Evolutionary conservation across 331 rosid species (phyloP), one percentile per base, ranked within the genome.

Genomic region (Acacia concinna): DNA sequence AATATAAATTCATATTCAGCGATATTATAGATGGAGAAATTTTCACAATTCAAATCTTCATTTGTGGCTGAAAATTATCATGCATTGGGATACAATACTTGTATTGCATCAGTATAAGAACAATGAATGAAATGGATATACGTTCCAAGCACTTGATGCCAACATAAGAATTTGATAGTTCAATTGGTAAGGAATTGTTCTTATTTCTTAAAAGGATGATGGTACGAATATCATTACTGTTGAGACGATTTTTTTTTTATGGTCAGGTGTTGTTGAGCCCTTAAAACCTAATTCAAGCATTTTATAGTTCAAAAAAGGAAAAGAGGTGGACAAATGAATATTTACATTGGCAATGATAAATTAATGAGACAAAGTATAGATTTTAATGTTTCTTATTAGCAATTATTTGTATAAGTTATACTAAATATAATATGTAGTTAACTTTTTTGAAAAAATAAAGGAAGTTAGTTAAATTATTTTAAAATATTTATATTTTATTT

Each of bases 141-240:
- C 12, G 11, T 27, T 64, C 73, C 52, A 71, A 76, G n/a, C n/a
- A n/a, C n/a, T n/a, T n/a, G n/a, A n/a, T n/a, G 62, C 46, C 74
- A 23, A 43, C 70, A 4, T 21, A 12, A 13, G 28, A 52, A 47
- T 46, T 6, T 15, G 25, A 0, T 43, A 11, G 54, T 54, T 1
- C 4, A n/a, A 2, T 1, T 47, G 8, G 21, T 17, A 5, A 47
- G 2, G 54, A 15, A 21, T 17, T 47, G 21, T 4, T 20, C 23
- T 13, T 44, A 4, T 44, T 44, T n/a, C n/a, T 44, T 11, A 44
- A 44, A 3, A 14, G 20, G 18, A 47, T 15, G 8, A 5, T 47
- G 54, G 54, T 47, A 14, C 0, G 8, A 47, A 47, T 47, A 15
- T 1, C 21, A 47, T 47, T 47, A 17, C 8, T 4, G n/a, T 47